Base-by-base conservation (phyloP, 768 basidiomycete genomes). In the Mycena chlorophos region DNA sequence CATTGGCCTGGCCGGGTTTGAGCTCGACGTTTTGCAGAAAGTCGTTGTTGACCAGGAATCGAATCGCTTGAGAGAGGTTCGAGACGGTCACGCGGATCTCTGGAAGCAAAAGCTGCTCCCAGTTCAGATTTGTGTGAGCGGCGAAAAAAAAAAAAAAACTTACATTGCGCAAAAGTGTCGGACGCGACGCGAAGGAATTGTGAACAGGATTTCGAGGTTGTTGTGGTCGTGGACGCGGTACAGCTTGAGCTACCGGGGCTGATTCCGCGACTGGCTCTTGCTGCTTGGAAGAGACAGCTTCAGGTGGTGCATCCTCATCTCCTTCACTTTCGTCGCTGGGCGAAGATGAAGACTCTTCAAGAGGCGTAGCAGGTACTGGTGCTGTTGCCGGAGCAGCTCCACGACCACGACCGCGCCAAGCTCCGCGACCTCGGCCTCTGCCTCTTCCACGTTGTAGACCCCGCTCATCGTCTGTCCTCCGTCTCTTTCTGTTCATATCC, bases 41-140 rank as follows among this genome's bases (percentile, higher is more conserved):
- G 65, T 94, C 86, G 60, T 98, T 97, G 57, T 90, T 89, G 1
- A 91, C 93, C 17, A 96, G 70, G 70, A 97, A 98, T 27, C 81
- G 85, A 60, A 97, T 91, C 4, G 91, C 92, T 69, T 98, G 95
- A 0, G 94, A 94, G 4, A 98, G 78, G 69, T 94, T 94, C 1
- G 93, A 95, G 3, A 94, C 80, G 0, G 94, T 95, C 60, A 90
- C 78, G 26, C 88, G 84, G 34, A 96, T 94, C 67, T 96, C 94
- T 13, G 88, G 90, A 19, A 88, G 74, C 4, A 97, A 78, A 13
- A 97, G 74, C 91, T 94, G 63, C 22, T 28, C 16, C 23, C 47
- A 37, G 22, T 22, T 63, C 43, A 66, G 49, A 17, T 20, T 46
- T 14, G 49, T 22, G n/a, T n/a, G 3, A 43, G 16, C 39, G 47